Evolutionary conservation across 192 early-diverging fungal genomes (phyloP), one percentile per base, ranked within the genome.

Genomic region (Neocallimastix lanati): DNA sequence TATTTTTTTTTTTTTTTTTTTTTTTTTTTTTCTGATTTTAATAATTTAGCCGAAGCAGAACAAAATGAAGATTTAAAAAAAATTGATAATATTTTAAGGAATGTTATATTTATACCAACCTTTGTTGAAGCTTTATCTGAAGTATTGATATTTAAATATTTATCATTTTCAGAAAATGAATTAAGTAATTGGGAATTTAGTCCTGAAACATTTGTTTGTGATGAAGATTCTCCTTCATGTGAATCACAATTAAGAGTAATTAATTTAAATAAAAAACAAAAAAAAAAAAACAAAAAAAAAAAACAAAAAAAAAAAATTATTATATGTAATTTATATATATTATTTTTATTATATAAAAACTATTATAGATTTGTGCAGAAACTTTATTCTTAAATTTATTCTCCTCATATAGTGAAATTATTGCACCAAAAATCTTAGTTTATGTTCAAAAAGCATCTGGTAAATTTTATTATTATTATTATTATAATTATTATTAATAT

Each of bases 221-320:
- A 92, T 28, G 91, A 94, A 29, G 94, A 94, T 76, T 87, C 92
- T 29, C 94, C 96, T 83, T 91, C 93, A 78, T 96, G 94, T 93
- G 91, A 90, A 82, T 95, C 92, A 84, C 91, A 92, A 79, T 82
- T 93, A 33, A 81, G 93, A 78, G 90, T 91, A 83, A 29, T 85
- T 86, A 79, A 30, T 80, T n/a, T n/a, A n/a, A n/a, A n/a, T n/a
- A n/a, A n/a, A n/a, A n/a, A n/a, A n/a, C n/a, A n/a, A n/a, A n/a
- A n/a, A n/a, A n/a, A n/a, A n/a, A n/a, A n/a, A n/a, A n/a, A n/a
- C n/a, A n/a, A n/a, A n/a, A n/a, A n/a, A n/a, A n/a, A n/a, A n/a
- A n/a, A n/a, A n/a, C n/a, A n/a, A n/a, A n/a, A n/a, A n/a, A n/a
- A n/a, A n/a, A n/a, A n/a, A n/a, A n/a, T n/a, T n/a, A n/a, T n/a